These are phyloP conservation scores for Mesembryanthemum crystallinum DNA, from an alignment of 148 eudicot species.

Conservation along the genomic window DNA sequence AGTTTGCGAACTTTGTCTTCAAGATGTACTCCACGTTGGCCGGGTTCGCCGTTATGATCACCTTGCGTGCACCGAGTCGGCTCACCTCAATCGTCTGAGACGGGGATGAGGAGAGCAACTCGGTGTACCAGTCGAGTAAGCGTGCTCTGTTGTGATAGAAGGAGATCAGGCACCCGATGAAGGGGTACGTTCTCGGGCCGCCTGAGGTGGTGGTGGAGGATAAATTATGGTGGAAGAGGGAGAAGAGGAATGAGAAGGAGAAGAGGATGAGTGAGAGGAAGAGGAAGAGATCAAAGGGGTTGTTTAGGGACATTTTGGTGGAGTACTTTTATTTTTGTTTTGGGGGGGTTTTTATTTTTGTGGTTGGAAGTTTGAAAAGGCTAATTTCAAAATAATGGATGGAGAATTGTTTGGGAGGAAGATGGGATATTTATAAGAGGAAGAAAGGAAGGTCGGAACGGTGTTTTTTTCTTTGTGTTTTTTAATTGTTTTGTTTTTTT, in stretches of 20 bases:
- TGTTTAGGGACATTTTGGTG: background rate
- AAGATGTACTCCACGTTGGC: slow-evolving; percentile 72
- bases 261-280: slow-evolving; percentile 11
- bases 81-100: slow-evolving; percentile 45
- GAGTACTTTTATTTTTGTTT: no score
- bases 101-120: slow-evolving; percentile 42
- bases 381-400: no score
- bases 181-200: slow-evolving; percentile 43
- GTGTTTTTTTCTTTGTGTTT: no score
- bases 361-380: background rate
- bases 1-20: slow-evolving; percentile 54
- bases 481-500: no score
- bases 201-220: background rate
- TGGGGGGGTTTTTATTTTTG: background rate
- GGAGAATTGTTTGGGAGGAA: no score
- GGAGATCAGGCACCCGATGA: slow-evolving; percentile 49
- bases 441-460: no score
- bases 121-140: slow-evolving; percentile 69
- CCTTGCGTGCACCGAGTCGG: slow-evolving; percentile 46
- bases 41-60: slow-evolving; percentile 62
- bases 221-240: background rate
- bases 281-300: slow-evolving; percentile 21
- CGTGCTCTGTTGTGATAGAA: slow-evolving; percentile 49
- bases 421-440: no score
- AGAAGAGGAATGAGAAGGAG: slow-evolving; percentile 5